Evolutionary conservation across 164 flowering plant genomes (phyloP), one percentile per base, ranked within the genome.

Genomic region (Protea cynaroides): DNA sequence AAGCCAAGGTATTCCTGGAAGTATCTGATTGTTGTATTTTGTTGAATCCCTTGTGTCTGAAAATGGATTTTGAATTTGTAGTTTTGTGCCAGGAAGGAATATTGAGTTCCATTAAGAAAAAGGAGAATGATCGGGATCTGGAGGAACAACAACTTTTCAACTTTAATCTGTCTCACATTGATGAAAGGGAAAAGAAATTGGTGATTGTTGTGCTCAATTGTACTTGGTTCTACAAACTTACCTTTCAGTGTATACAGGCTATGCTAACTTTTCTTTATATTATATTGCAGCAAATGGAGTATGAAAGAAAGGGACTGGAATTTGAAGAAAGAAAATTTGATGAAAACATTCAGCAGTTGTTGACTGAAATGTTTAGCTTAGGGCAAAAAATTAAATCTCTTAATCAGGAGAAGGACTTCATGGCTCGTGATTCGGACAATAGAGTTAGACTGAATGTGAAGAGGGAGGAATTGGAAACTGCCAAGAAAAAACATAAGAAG

Each of bases 171-270:
- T 65, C 83, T 36, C 82, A 65, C 46, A 74, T 94, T 62, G 97
- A 94, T 75, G 95, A 87, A 76, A 83, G 78, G 76, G 98, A 89
- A 69, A 87, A 77, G 61, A 79, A 71, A 25, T 61, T 86, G 94
- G 98, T 93, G 72, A 74, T 76, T 34, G 17, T 52, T 19, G 36
- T 58, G 49, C 22, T 47, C 40, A 21, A 49, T 21, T 36, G 25
- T 74, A 72, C 47, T 69, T 68, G 15, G 36, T 11, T 51, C 60
- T 24, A 34, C 19, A 23, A 23, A 37, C 54, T 59, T 67, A 44
- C 34, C 34, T 13, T 63, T 46, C 18, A 11, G 1, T 50, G 62
- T 0, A 29, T 47, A 54, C 17, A 54, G 24, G 52, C 14, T 3
- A 49, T 49, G 51, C 47, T 6, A 9, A 5, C 25, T 61, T 67